A percentile compares a stretch with the other conserved stretches of the same genome.
Evolutionary conservation across 345 rosid genomes (phyloP).

Genomic region (Citrus reticulata): DNA sequence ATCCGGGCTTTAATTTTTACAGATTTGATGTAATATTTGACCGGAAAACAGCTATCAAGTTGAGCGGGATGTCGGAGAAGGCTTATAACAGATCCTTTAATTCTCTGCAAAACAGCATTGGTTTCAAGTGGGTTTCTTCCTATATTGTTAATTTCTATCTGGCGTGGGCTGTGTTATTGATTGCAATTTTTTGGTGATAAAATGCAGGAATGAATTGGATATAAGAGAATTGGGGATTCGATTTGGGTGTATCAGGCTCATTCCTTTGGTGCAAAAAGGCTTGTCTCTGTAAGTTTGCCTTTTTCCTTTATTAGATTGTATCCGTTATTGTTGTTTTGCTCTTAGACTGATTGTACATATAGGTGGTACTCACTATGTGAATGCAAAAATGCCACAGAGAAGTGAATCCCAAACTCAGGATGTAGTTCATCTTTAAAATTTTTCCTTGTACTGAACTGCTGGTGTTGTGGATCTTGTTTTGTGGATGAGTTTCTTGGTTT

Average conservation of each 20-base stretch:
- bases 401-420: background rate
- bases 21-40: slow-evolving; percentile 74
- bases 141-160: background rate
- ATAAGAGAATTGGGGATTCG: slow-evolving; percentile 76
- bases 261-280: slow-evolving; percentile 68
- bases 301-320: background rate
- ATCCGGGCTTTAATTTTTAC: slow-evolving; percentile 2
- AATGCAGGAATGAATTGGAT: slow-evolving; percentile 61
- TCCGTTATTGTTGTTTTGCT: background rate
- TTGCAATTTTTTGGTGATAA: background rate
- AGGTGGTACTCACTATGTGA: slow-evolving; percentile 23
- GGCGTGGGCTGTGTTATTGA: background rate
- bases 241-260: slow-evolving; percentile 86
- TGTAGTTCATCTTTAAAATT: too few species aligned
- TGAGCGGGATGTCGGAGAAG: slow-evolving; percentile 92
- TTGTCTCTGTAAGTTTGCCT: slow-evolving; percentile 55
- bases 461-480: background rate
- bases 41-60: slow-evolving; percentile 55
- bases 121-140: slow-evolving; percentile 57
- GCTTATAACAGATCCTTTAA: slow-evolving; percentile 84
- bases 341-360: background rate
- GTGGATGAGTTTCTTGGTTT: slow-evolving; percentile 1
- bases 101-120: slow-evolving; percentile 67
- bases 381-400: slow-evolving; percentile 37
- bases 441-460: background rate